A percentile compares a stretch with the other conserved stretches of the same genome.
Evolutionary conservation across 345 rosid species (phyloP).

Genomic region (Adansonia digitata): DNA sequence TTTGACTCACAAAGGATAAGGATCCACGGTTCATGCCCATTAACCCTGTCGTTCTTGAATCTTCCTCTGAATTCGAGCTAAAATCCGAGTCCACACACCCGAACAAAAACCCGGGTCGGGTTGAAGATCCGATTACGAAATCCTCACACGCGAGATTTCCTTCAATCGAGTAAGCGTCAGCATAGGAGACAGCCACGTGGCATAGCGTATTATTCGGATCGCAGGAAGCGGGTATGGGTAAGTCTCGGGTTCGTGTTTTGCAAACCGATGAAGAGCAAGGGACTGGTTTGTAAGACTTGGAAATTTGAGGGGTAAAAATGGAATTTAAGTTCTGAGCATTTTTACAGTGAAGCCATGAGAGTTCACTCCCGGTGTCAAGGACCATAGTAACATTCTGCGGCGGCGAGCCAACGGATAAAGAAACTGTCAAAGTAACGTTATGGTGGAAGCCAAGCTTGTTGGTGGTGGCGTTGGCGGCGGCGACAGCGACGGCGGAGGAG

Average conservation of each 20-base stretch:
- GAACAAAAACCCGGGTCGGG: conserved; percentile 40
- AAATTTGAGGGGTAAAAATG: conserved; percentile 34
- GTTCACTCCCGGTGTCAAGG: conserved; percentile 77
- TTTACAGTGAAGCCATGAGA: conserved; percentile 66
- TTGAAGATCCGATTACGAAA: conserved; percentile 38
- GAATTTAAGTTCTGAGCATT: conserved; percentile 24
- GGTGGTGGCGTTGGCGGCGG: conserved; percentile 13
- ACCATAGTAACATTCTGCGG: conserved; percentile 62
- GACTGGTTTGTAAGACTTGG: conserved; percentile 40
- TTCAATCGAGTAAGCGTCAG: conserved; percentile 52
- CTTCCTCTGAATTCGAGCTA: conserved; percentile 56
- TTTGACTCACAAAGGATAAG: conserved; percentile 62
- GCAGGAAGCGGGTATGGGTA: conserved; percentile 41
- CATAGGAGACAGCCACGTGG: conserved; percentile 51
- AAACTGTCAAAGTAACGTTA: conserved; percentile 52
- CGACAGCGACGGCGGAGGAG: conserved; percentile 16
- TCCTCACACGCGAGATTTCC: conserved; percentile 55
- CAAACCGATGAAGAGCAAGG: conserved; percentile 49
- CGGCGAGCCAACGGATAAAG: conserved; percentile 62
- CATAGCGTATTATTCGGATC: conserved; percentile 36
- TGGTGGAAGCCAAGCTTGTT: conserved; percentile 44
- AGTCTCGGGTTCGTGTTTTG: conserved; percentile 43
- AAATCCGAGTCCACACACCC: conserved; percentile 73
- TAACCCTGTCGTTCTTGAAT: conserved; percentile 56
- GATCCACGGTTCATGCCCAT: conserved; percentile 87